Base-by-base conservation (phyloP, 2,329 filamentous ascomycete species). In the Aspergillus fijiensis region DNA sequence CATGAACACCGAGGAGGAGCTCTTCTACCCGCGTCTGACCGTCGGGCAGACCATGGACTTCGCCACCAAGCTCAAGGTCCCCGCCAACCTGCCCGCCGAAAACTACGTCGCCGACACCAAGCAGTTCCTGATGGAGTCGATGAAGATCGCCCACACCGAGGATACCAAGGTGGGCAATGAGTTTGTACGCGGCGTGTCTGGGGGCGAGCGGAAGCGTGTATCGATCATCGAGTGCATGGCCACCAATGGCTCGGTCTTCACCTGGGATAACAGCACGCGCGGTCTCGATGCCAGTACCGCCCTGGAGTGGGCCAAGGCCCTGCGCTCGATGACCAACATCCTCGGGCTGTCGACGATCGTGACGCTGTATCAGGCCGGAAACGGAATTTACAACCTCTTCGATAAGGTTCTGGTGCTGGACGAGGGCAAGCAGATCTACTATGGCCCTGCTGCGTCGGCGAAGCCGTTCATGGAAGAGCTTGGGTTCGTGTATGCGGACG, bases 121-220 rank as follows among this genome's bases (percentile, higher is more conserved):
- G 19, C 77, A 84, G 16, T 86, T 87, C 55, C 68, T 88, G 1
- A 74, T 87, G 2, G 71, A 80, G 53, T 81, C 82, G 0, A 81
- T 86, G 78, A 74, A 79, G 2, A 85, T 87, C 19, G 71, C 70
- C 12, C 85, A 88, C 66, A 87, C 85, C 0, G 63, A 76, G 5
- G 79, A 86, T n/a, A 90, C 87, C 3, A 87, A 85, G 65, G 85
- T 89, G 6, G 87, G 87, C 2, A 83, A 89, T 60, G 85, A 84
- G 23, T 87, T 81, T 60, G 78, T 88, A 0, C 81, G 87, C 7
- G 86, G 88, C 63, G 85, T 89, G 0, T 86, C 83, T 16, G 87
- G 87, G 31, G 87, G 87, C 14, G 87, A 89, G 69, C 73, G 86
- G 5, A 89, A 89, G 73, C 81, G 87, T 61, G 86, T 89, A 0